A percentile compares a stretch with the other conserved stretches of the same genome.
These are phyloP conservation scores for Cryptomeria japonica DNA, from an alignment of 75 land plant species.

Conservation along the genomic window DNA sequence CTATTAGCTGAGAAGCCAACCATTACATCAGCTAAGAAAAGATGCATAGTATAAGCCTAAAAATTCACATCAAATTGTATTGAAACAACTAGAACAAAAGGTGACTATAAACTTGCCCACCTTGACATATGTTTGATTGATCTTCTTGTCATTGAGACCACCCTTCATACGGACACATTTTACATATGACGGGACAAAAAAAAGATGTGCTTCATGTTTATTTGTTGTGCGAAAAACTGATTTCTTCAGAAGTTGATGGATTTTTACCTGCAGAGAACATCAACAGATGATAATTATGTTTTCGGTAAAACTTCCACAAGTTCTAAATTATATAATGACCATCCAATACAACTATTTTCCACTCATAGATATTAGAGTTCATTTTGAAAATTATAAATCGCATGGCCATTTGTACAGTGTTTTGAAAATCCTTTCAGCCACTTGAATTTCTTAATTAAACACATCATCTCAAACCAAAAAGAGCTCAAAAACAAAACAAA, in stretches of 20 bases:
- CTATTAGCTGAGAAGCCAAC: neutral
- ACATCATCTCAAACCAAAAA: neutral
- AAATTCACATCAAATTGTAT: neutral
- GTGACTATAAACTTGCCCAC: constrained; percentile 26
- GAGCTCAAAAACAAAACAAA: neutral
- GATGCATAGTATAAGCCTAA: neutral
- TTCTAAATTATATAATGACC: neutral
- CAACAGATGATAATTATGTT: neutral
- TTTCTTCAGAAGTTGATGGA: constrained; percentile 66
- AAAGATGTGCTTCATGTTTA: constrained; percentile 85
- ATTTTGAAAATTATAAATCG: neutral
- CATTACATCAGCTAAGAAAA: neutral
- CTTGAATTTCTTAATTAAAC: neutral
- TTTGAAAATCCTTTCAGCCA: neutral
- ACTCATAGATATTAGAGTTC: neutral
- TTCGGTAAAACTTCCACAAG: neutral
- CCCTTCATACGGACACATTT: constrained; percentile 96
- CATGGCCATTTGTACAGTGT: neutral
- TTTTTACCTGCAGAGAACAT: constrained; percentile 66
- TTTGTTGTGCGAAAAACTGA: constrained; percentile 61
- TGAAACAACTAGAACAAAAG: constrained; percentile 3
- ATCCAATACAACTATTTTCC: neutral
- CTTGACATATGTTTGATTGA: constrained; percentile 77
- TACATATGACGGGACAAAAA: constrained; percentile 93
- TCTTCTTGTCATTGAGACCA: constrained; percentile 86